These are phyloP conservation scores for Gossypium lobatum DNA, from an alignment of 441 rosid genomes.

Conservation along the genomic window DNA sequence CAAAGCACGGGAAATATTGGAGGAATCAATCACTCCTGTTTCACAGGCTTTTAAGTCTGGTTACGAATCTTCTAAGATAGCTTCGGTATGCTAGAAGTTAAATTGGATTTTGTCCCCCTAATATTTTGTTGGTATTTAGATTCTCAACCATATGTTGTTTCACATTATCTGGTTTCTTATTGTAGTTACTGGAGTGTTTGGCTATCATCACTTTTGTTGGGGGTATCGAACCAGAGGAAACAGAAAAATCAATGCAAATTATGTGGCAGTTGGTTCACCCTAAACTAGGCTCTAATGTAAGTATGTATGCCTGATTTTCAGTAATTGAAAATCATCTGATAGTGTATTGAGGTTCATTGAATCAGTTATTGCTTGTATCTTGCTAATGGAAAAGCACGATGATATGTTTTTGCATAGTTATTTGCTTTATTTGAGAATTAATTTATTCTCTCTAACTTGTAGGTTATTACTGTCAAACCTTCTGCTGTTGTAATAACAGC, in stretches of 20 bases:
- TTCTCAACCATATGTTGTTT: neutral
- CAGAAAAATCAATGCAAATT: conserved; percentile 71
- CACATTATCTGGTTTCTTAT: conserved; percentile 10
- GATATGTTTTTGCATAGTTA: neutral
- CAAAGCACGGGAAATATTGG: conserved; percentile 60
- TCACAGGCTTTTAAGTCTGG: conserved; percentile 66
- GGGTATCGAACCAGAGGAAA: conserved; percentile 56
- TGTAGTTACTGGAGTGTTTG: conserved; percentile 72
- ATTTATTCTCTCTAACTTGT: neutral
- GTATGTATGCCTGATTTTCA: conserved; percentile 7
- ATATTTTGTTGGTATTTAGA: neutral
- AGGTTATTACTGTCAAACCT: conserved; percentile 70
- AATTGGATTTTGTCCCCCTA: conserved; percentile 4
- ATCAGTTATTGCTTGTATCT: neutral
- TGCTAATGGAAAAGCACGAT: neutral
- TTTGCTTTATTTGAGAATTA: conserved; percentile 1
- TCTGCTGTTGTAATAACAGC: conserved; percentile 52
- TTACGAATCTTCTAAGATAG: conserved; percentile 43
- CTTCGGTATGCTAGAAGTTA: conserved; percentile 40
- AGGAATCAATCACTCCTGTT: conserved; percentile 54
- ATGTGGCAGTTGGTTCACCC: conserved; percentile 92
- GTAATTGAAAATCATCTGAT: neutral
- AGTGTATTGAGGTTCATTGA: neutral
- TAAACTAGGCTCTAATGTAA: conserved; percentile 75
- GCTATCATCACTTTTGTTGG: conserved; percentile 80